These are phyloP conservation scores for Tricholoma terreum DNA, from an alignment of 768 basidiomycete genomes.

Conservation along the genomic window DNA sequence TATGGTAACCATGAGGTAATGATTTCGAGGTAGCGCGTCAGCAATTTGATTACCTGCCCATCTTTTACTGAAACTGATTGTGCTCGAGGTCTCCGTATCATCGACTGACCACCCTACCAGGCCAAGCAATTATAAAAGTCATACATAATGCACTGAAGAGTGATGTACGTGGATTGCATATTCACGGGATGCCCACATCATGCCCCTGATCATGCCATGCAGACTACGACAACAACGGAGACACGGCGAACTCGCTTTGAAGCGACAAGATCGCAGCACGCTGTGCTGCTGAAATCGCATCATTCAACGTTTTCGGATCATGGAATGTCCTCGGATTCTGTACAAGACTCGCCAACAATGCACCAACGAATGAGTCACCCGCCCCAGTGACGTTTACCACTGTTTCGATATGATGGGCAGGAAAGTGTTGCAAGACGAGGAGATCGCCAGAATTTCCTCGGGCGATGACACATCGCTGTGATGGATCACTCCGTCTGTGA, in stretches of 20 bases:
- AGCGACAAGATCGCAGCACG: slow-evolving; percentile 61
- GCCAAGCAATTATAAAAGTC: too few species aligned
- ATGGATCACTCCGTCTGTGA: slow-evolving; percentile 43
- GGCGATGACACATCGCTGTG: slow-evolving; percentile 48
- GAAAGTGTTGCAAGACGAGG: slow-evolving; percentile 72
- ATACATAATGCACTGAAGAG: too few species aligned
- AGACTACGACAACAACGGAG: slow-evolving; percentile 48
- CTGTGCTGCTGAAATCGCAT: slow-evolving; percentile 56
- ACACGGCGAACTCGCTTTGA: slow-evolving; percentile 57
- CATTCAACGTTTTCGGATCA: slow-evolving; percentile 41
- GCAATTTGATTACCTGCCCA: too few species aligned
- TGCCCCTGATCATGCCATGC: not conserved
- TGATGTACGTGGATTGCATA: too few species aligned
- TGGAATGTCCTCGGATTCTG: slow-evolving; percentile 42
- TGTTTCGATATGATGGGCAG: slow-evolving; percentile 43
- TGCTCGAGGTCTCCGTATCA: too few species aligned
- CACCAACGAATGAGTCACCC: slow-evolving; percentile 88
- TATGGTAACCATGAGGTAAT: too few species aligned
- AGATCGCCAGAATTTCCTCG: slow-evolving; percentile 45
- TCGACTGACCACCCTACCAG: too few species aligned
- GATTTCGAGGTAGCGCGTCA: too few species aligned
- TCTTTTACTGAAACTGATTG: too few species aligned
- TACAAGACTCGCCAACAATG: slow-evolving; percentile 67
- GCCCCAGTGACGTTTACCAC: slow-evolving; percentile 84
- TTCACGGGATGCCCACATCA: too few species aligned